Evolutionary conservation across 805 yeast genomes (phyloP).

Genomic region (Ogataea minuta): DNA sequence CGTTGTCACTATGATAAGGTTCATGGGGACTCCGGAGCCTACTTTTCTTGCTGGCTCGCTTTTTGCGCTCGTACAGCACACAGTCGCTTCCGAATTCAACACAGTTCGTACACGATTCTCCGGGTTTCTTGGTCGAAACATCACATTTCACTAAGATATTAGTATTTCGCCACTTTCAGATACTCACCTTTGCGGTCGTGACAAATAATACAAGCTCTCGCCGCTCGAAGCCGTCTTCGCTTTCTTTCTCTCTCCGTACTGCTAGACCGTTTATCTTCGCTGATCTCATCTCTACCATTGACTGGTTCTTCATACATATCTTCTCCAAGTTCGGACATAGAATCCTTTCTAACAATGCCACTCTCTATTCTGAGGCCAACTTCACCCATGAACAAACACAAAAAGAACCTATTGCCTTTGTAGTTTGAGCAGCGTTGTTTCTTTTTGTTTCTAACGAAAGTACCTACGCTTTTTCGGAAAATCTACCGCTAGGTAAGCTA

Average conservation of each 20-base stretch:
- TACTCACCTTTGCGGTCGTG: constrained; percentile 57
- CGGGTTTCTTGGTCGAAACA: constrained; percentile 41
- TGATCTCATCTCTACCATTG: too few species aligned
- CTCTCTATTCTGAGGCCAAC: too few species aligned
- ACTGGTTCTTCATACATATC: too few species aligned
- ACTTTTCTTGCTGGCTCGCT: constrained; percentile 21
- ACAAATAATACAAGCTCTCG: constrained; percentile 71
- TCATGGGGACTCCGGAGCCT: background rate
- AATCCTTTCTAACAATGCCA: too few species aligned
- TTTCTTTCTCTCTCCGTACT: constrained; percentile 3
- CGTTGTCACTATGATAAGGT: background rate
- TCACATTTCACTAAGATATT: constrained; percentile 63
- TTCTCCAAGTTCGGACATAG: too few species aligned
- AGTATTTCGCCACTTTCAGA: background rate
- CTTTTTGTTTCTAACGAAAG: too few species aligned
- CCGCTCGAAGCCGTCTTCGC: constrained; percentile 54
- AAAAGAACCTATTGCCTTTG: too few species aligned
- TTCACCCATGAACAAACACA: too few species aligned
- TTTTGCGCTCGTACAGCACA: constrained; percentile 48
- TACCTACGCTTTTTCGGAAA: too few species aligned
- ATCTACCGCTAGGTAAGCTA: too few species aligned
- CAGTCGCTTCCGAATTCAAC: constrained; percentile 68
- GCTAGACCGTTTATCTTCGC: too few species aligned
- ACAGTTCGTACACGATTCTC: constrained; percentile 64
- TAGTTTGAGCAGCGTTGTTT: too few species aligned